Evolutionary conservation across 805 yeast genomes (phyloP), one percentile per base, ranked within the genome.

Genomic region (Starmerella scarabaei): DNA sequence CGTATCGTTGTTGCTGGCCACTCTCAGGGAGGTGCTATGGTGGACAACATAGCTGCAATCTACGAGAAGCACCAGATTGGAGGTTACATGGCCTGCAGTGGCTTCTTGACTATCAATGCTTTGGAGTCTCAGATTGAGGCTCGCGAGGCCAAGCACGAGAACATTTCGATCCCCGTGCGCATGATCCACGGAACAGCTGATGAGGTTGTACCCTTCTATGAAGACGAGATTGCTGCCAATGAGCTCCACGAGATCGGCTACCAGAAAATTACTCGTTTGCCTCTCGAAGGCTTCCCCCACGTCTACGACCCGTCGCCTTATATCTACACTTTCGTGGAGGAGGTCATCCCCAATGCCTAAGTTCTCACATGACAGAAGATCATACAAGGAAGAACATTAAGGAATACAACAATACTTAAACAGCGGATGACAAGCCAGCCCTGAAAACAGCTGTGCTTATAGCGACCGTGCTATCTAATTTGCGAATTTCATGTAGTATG

Each of bases 1-100:
- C 72, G 80, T 38, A 80, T 88, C 35, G 64, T 91, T n/a, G 65
- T 91, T 41, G 97, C 97, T 26, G 98, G 98, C 0, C 91, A 91
- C 57, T 78, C 93, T 3, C 98, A 88, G 62, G 98, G 98, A 40
- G 93, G 83, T 36, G 85, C 93, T 1, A 45, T 88, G 11, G 62
- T 91, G 1, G 62, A 81, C 43, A 55, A 53, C 26, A 46, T 57
- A 5, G 47, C 57, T 1, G 28, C 52, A 15, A 48, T 53, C 3
- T 33, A 45, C 5, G 12, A 17, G 12, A 47, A 53, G 21, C 55
- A 63, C 41, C 80, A 79, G 53, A 63, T 86, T 17, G 97, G 80
- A 8, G 97, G 94, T 1, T 67, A 81, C 21, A 58, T 84, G 18
- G 72, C 76, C 0, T 61, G 86, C 35, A 80, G 94, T 1, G 96